Conservation (phyloP, 2,329 filamentous ascomycete genomes). For the Domatiomyces catenatus region DNA sequence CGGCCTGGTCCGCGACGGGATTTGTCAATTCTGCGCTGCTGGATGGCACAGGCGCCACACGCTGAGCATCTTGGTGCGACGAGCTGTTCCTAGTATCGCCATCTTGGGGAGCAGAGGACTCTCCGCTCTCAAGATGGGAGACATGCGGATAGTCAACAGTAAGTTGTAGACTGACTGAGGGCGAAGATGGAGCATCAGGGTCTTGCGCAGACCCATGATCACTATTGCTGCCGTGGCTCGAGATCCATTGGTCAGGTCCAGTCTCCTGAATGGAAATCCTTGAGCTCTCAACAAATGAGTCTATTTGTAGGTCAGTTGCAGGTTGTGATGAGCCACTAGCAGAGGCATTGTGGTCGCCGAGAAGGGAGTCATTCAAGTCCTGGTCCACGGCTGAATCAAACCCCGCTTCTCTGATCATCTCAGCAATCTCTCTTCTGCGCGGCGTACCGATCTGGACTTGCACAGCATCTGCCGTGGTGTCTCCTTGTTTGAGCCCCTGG, state of each 20-base stretch:
- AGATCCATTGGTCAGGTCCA: not conserved
- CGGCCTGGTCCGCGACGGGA: not conserved
- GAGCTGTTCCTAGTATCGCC: constrained; percentile 6
- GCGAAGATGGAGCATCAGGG: constrained; percentile 5
- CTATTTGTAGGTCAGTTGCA: not conserved
- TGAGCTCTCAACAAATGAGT: not conserved
- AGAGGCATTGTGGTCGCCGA: not conserved
- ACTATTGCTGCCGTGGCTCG: not conserved
- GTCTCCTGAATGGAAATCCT: not conserved
- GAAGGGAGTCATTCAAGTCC: constrained; percentile 17
- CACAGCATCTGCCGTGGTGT: constrained; percentile 6
- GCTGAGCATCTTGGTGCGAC: constrained; percentile 17
- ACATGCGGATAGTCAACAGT: constrained; percentile 16
- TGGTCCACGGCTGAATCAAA: constrained; percentile 33
- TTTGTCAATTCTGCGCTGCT: constrained; percentile 6
- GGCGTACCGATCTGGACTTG: constrained; percentile 21
- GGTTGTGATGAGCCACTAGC: not conserved
- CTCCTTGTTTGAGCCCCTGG: not conserved
- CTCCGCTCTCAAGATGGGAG: constrained; percentile 12
- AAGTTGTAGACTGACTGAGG: constrained; percentile 10
- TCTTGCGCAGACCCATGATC: not conserved
- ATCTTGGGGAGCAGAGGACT: constrained; percentile 3
- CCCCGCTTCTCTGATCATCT: constrained; percentile 34
- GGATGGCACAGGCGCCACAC: constrained; percentile 7
- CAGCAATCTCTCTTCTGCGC: constrained; percentile 27